These are phyloP conservation scores for Malassezia psittaci DNA, from an alignment of 1,284 basidiomycete species.

Conservation along the genomic window DNA sequence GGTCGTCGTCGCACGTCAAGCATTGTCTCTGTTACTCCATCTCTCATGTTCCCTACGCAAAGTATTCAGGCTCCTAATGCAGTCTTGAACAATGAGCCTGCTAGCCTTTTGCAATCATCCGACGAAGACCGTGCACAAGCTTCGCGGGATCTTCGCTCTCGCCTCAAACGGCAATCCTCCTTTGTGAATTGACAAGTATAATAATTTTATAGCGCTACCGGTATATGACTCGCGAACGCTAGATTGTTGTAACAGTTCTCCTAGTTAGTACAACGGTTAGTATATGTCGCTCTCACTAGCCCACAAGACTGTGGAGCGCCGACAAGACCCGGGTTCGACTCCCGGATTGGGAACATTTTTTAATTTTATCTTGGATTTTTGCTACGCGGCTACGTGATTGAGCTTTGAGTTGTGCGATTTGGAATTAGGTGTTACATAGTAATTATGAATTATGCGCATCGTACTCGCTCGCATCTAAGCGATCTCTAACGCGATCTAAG, in stretches of 20 bases:
- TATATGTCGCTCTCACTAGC: slow-evolving; percentile 20
- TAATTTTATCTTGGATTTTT: not conserved
- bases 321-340: slow-evolving; percentile 24
- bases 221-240: no score
- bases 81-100: not conserved
- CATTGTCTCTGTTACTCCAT: slow-evolving; percentile 16
- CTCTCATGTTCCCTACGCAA: slow-evolving; percentile 9
- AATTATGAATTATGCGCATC: not conserved
- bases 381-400: no score
- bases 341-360: slow-evolving; percentile 21
- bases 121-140: not conserved
- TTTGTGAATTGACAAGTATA: not conserved
- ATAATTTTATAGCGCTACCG: no score
- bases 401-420: no score
- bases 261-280: slow-evolving; percentile 23
- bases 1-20: slow-evolving; percentile 13
- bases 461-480: slow-evolving; percentile 21
- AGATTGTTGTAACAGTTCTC: slow-evolving; percentile 2
- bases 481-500: slow-evolving; percentile 36
- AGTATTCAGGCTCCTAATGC: not conserved
- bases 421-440: no score
- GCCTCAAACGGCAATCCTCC: not conserved
- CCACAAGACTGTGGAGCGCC: slow-evolving; percentile 13
- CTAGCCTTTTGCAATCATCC: not conserved
- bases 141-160: not conserved